phyloP scores from a whole-genome alignment of 495 filamentous ascomycete genomes.

The Annulohypoxylon stygium region DNA sequence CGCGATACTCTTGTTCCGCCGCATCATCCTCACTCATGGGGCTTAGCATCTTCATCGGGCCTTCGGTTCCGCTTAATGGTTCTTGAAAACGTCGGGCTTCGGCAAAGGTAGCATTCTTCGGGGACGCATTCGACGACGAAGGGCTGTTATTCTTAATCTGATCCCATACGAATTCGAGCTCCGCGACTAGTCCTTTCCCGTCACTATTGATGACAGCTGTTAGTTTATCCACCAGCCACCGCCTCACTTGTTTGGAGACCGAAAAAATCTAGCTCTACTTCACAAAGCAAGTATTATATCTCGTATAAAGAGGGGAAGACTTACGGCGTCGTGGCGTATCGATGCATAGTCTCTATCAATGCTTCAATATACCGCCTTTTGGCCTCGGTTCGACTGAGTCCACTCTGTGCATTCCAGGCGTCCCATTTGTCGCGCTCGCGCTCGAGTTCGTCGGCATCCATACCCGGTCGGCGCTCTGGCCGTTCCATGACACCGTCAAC shows the following conservation, averaged over 20 bases:
- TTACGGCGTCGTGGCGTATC: slow-evolving; percentile 83
- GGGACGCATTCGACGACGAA: slow-evolving; percentile 69
- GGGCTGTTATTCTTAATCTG: slow-evolving; percentile 89
- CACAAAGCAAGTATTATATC: slow-evolving; percentile 7
- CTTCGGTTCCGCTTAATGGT: slow-evolving; percentile 62
- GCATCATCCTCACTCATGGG: slow-evolving; percentile 86
- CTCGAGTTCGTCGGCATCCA: slow-evolving; percentile 60
- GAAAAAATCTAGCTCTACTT: slow-evolving; percentile 1
- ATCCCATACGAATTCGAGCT: slow-evolving; percentile 98
- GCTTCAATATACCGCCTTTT: slow-evolving; percentile 94
- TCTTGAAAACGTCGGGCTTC: slow-evolving; percentile 58
- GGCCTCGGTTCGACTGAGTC: slow-evolving; percentile 86
- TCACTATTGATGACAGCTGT: slow-evolving; percentile 61
- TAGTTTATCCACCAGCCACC: slow-evolving; percentile 16
- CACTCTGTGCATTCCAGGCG: slow-evolving; percentile 89
- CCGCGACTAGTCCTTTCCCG: slow-evolving; percentile 87
- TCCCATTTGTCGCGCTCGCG: slow-evolving; percentile 80
- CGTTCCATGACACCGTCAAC: slow-evolving; percentile 92
- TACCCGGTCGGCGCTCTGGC: slow-evolving; percentile 65
- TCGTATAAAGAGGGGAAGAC: slow-evolving; percentile 32
- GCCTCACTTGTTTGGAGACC: background rate
- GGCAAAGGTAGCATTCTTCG: slow-evolving; percentile 55
- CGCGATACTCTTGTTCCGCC: slow-evolving; percentile 64
- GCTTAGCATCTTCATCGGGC: slow-evolving; percentile 76
- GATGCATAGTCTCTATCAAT: slow-evolving; percentile 96